Evolutionary conservation across 1,139 yeast species (phyloP), one percentile per base, ranked within the genome.

Genomic region (Arxiozyma telluris): DNA sequence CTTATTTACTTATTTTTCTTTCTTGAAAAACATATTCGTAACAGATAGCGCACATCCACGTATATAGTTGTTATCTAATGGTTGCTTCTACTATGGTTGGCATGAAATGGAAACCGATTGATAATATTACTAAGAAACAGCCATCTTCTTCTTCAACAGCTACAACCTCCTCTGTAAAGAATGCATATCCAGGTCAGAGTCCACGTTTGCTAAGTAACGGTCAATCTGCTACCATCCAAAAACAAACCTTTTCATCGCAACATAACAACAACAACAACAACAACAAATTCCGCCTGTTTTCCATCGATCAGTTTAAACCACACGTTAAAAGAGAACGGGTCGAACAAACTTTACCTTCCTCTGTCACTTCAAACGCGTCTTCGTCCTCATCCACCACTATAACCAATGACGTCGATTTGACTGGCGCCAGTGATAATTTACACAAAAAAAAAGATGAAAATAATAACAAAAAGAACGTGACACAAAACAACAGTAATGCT

Each of bases 331-430:
- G 21, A 34, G 30, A 46, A 34, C 27, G 5, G 4, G 1, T 18
- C 11, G 82, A 84, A 60, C 78, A 77, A 54, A 81, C 84, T 57
- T 82, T 83, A 62, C 82, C 82, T 50, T 78, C 77, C 58, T 76
- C 76, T 53, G 71, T 78, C 62, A 76, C 82, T 52, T 74, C 71
- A 59, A 80, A 72, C 9, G 80, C 84, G 61, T 75, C 72, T 50
- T 73, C 71, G 50, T 78, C 77, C 58, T 76, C 76, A 53, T 71
- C 78, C 63, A 77, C 82, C 52, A 74, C 71, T 57, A 82, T 72
- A n/a, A 17, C 47, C n/a, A 17, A 27, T 25, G 15, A 42, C 15
- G 11, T n/a, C n/a, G 38, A 41, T n/a, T 45, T 21, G 5, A 21
- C 44, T n/a, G 30, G 42, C 42, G 49, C 23, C 15, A 38, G 20